Evolutionary conservation across 2,329 filamentous ascomycete genomes (phyloP).

Genomic region (Massarina eburnea): DNA sequence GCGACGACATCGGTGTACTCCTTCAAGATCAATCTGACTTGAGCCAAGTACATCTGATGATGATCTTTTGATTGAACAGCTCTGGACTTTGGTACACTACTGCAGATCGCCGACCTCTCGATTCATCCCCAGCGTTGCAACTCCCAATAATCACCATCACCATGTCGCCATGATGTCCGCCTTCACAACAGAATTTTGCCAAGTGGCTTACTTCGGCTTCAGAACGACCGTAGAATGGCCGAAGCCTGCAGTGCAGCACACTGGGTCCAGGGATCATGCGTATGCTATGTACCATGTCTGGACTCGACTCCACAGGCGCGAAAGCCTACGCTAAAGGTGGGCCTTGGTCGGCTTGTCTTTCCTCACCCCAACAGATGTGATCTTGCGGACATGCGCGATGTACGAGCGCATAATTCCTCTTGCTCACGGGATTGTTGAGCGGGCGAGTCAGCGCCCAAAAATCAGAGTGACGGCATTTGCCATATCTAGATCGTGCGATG

Average conservation of each 20-base stretch:
- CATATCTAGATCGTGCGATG: background rate
- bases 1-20: too few species aligned
- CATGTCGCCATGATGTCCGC: background rate
- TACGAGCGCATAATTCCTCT: background rate
- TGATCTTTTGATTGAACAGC: background rate
- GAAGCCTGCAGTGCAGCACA: constrained; percentile 13
- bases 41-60: background rate
- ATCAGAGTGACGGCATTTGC: background rate
- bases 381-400: constrained; percentile 2
- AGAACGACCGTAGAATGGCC: constrained; percentile 35
- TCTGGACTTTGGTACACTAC: constrained; percentile 4
- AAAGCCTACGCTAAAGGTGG: background rate
- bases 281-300: background rate
- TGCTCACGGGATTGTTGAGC: background rate
- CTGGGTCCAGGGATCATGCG: constrained; percentile 3
- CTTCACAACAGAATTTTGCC: background rate
- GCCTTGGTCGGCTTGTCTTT: background rate
- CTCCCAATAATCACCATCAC: background rate
- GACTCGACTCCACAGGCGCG: constrained; percentile 1
- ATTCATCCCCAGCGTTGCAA: background rate
- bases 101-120: background rate
- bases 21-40: background rate
- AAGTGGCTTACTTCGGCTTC: constrained; percentile 1
- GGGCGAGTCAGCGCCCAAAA: background rate
- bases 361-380: background rate